Percentiles rank a stretch among this genome's conserved stretches.
Evolutionary conservation across 176 grass and related monocot species (phyloP).

Genomic region (Paspalum notatum): DNA sequence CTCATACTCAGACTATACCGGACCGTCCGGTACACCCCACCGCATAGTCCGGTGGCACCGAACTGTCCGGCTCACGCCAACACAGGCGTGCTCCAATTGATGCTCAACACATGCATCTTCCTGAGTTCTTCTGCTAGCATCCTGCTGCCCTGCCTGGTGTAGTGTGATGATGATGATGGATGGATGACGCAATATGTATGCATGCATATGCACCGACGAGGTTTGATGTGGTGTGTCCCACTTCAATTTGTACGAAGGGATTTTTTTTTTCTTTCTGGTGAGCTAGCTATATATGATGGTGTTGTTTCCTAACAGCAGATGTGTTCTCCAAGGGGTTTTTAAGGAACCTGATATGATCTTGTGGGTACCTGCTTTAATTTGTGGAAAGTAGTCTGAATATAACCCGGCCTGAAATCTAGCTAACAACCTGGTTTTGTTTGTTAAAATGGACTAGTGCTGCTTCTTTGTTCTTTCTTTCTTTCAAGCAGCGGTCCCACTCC

Average conservation of each 20-base stretch:
- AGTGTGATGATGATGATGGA: conserved; percentile 15
- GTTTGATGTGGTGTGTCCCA: background rate
- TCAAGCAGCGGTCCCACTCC: background rate
- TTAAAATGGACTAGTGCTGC: background rate
- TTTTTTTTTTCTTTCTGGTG: background rate
- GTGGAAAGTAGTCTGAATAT: conserved; percentile 6
- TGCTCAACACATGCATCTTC: no score
- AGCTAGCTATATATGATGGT: background rate
- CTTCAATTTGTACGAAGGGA: background rate
- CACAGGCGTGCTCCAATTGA: no score
- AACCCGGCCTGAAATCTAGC: conserved; percentile 13
- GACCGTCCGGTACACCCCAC: no score
- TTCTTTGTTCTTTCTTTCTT: conserved; percentile 18
- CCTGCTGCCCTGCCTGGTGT: background rate
- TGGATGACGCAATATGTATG: conserved; percentile 4
- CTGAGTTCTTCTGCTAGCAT: no score
- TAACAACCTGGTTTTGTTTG: conserved; percentile 22
- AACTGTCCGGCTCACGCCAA: no score
- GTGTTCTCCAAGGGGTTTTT: background rate
- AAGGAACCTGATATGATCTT: conserved; percentile 5
- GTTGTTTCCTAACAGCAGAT: conserved; percentile 23
- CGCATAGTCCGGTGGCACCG: no score
- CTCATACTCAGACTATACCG: no score
- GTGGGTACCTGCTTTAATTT: background rate
- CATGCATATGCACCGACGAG: background rate